Evolutionary conservation across 1,139 yeast genomes (phyloP).

Genomic region (Kluyveromyces marxianus): DNA sequence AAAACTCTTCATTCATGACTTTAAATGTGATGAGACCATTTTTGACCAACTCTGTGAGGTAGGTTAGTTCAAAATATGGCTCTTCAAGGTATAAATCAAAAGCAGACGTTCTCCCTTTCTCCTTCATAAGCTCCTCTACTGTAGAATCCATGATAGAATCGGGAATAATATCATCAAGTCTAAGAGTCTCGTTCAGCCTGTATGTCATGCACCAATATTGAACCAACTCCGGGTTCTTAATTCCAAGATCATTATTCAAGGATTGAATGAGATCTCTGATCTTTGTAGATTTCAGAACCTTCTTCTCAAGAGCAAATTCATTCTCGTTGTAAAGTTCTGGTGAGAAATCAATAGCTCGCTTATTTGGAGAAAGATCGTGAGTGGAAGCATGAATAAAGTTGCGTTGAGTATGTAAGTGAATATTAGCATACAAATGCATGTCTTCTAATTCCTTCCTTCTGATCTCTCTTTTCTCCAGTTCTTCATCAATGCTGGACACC

Average conservation of each 20-base stretch:
- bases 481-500: slow-evolving; percentile 55
- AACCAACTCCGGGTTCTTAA: slow-evolving; percentile 35
- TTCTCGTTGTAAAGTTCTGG: slow-evolving; percentile 40
- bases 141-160: slow-evolving; percentile 31
- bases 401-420: slow-evolving; percentile 45
- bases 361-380: slow-evolving; percentile 69
- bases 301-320: slow-evolving; percentile 45
- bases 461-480: slow-evolving; percentile 47
- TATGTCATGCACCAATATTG: slow-evolving; percentile 61
- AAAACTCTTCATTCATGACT: slow-evolving; percentile 14
- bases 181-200: slow-evolving; percentile 66
- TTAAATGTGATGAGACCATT: slow-evolving; percentile 8
- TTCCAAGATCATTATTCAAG: slow-evolving; percentile 42
- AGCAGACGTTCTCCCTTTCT: slow-evolving; percentile 16
- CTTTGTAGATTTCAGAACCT: slow-evolving; percentile 51
- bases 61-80: slow-evolving; percentile 26
- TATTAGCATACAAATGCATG: slow-evolving; percentile 62
- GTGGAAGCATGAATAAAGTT: slow-evolving; percentile 59
- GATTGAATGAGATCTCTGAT: slow-evolving; percentile 44
- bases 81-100: slow-evolving; percentile 28
- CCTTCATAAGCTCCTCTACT: slow-evolving; percentile 39
- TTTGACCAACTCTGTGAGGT: slow-evolving; percentile 13
- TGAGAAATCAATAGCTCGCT: slow-evolving; percentile 37
- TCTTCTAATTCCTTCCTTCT: slow-evolving; percentile 67
- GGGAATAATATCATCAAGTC: slow-evolving; percentile 52